Evolutionary conservation across 1,139 yeast genomes (phyloP), one percentile per base, ranked within the genome.

Genomic region (Diutina neorugosa): DNA sequence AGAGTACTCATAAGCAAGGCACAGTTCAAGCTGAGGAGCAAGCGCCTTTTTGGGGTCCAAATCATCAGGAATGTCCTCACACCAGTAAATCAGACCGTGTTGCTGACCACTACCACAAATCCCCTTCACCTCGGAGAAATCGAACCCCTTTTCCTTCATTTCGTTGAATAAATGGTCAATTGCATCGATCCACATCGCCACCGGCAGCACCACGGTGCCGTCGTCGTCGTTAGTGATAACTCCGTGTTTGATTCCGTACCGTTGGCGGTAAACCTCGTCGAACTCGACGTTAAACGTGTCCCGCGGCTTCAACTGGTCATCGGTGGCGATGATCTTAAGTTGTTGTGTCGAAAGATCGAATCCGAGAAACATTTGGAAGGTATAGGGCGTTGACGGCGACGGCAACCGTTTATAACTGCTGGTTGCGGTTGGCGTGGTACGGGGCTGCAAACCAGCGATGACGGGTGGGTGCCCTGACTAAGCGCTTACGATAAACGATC

Each of bases 331-430:
- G 51, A 87, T 79, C 66, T 90, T 90, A 61, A 90, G 70, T 64
- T 89, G 96, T 65, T 90, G 97, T 18, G 97, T 90, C 1, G 96
- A 88, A 47, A 90, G 74, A 65, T 90, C 97, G 62, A 89, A 80
- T 0, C 97, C 97, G 56, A 86, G 68, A 60, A 69, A 83, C 53
- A 77, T 44, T 14, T 6, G 14, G 12, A 6, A 14, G 5, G 3
- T 5, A 11, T 31, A 11, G 25, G 25, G n/a, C n/a, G n/a, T 4
- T 31, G 37, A 14, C 16, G 37, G 37, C 37, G 37, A 31, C n/a
- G 37, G 37, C 37, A 31, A 31, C 37, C 37, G 37, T 31, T 31
- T 11, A 4, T 9, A 31, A 11, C 37, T 31, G 14, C 37, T 31
- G n/a, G 37, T 31, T 31, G 37, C 37, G 37, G 37, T 31, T 11